A percentile compares a stretch with the other conserved stretches of the same genome.
phyloP scores from a whole-genome alignment of 2,329 filamentous ascomycete species.

The Huntiella omanensis region DNA sequence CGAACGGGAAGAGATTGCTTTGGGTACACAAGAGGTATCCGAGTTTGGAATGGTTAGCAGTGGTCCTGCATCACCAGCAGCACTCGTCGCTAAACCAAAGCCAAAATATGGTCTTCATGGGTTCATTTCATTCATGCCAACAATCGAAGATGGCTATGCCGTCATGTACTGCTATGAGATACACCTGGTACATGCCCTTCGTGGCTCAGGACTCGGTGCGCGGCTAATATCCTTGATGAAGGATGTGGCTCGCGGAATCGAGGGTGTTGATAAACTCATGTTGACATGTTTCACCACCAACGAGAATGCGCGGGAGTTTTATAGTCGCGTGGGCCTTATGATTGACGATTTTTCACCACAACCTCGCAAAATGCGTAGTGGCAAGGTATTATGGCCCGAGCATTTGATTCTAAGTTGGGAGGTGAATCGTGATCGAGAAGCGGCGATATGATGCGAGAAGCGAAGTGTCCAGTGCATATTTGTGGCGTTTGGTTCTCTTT shows the following conservation, averaged over 20 bases:
- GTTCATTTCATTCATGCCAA: conserved; percentile 55
- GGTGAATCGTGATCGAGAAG: conserved; percentile 4
- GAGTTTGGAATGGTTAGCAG: conserved; percentile 6
- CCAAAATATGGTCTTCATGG: conserved; percentile 21
- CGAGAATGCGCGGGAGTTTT: conserved; percentile 36
- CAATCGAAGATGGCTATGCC: conserved; percentile 42
- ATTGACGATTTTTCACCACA: conserved; percentile 36
- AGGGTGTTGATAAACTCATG: conserved; percentile 46
- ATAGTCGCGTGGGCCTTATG: conserved; percentile 38
- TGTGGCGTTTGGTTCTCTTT: background rate
- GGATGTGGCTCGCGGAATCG: conserved; percentile 31
- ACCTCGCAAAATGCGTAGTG: conserved; percentile 32
- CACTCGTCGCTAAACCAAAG: background rate
- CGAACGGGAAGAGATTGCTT: background rate
- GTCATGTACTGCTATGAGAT: conserved; percentile 69
- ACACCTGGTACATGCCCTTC: conserved; percentile 39
- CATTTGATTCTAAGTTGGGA: conserved; percentile 41
- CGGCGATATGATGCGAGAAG: background rate
- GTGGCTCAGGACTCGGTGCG: conserved; percentile 43
- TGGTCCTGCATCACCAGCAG: background rate
- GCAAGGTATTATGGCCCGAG: conserved; percentile 33
- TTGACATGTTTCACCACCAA: conserved; percentile 54
- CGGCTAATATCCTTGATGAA: conserved; percentile 39
- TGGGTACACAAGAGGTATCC: background rate
- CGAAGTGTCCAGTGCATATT: too few relatives aligned